These are phyloP conservation scores for Carex parvula DNA, from an alignment of 176 grass and related monocot genomes.

Conservation along the genomic window DNA sequence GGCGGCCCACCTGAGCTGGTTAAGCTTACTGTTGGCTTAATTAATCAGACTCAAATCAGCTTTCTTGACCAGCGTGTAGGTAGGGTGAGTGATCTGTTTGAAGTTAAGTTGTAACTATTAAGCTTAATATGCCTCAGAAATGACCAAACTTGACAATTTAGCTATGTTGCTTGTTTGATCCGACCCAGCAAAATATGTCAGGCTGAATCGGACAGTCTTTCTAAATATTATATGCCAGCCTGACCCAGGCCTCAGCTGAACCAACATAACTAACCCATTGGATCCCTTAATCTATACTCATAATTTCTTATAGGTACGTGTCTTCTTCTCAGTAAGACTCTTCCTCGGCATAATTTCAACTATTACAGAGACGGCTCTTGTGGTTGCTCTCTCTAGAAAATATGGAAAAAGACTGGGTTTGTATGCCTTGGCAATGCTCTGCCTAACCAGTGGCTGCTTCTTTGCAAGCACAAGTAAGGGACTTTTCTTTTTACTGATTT, in stretches of 20 bases:
- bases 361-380: slow-evolving; percentile 76
- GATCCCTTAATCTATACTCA: slow-evolving; percentile 22
- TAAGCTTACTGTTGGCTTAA: neutral
- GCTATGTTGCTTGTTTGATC: slow-evolving; percentile 15
- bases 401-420: slow-evolving; percentile 88
- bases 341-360: slow-evolving; percentile 96
- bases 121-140: neutral
- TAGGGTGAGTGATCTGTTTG: neutral
- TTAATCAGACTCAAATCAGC: neutral
- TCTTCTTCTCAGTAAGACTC: slow-evolving; percentile 91
- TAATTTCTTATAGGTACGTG: slow-evolving; percentile 51
- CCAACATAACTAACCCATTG: slow-evolving; percentile 7
- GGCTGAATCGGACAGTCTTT: neutral
- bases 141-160: neutral
- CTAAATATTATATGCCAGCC: neutral
- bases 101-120: neutral
- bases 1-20: neutral
- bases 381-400: slow-evolving; percentile 87
- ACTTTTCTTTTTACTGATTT: slow-evolving; percentile 18
- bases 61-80: neutral
- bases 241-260: neutral
- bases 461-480: slow-evolving; percentile 96
- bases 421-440: slow-evolving; percentile 92
- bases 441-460: slow-evolving; percentile 94
- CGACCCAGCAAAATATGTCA: neutral